These are phyloP conservation scores for Begonia fuchsioides DNA, from an alignment of 306 rosid genomes.

Conservation along the genomic window DNA sequence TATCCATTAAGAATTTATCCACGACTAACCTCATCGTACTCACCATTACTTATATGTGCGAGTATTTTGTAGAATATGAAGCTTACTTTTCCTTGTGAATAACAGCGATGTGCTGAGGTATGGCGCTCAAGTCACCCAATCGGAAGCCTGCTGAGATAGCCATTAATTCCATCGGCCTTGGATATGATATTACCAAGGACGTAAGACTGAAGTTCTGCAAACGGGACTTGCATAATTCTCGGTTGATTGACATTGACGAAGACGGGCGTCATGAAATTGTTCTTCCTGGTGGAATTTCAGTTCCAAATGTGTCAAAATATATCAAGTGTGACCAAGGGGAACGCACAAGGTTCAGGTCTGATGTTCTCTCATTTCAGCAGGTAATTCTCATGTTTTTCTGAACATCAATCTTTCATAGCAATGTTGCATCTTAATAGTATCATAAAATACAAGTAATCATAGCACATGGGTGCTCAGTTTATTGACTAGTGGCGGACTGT, in stretches of 20 bases:
- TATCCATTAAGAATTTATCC: no score
- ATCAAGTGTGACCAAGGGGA: constrained; percentile 95
- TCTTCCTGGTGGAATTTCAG: constrained; percentile 65
- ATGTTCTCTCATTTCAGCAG: constrained; percentile 93
- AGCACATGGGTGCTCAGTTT: no score
- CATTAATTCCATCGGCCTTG: constrained; percentile 75
- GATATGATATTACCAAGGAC: constrained; percentile 69
- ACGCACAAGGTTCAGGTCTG: constrained; percentile 90
- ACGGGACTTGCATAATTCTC: constrained; percentile 37
- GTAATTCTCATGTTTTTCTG: constrained; percentile 13
- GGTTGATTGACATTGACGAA: constrained; percentile 66
- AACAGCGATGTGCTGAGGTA: constrained; percentile 42
- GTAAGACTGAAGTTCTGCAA: constrained; percentile 81
- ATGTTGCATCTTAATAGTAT: no score
- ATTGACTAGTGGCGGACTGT: no score
- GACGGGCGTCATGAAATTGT: constrained; percentile 46
- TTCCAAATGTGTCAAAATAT: constrained; percentile 63
- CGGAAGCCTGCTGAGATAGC: constrained; percentile 67
- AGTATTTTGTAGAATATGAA: no score
- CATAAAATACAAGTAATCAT: no score
- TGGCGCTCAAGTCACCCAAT: constrained; percentile 70
- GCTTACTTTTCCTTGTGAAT: no score
- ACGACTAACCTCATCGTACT: no score
- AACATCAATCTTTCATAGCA: no score
- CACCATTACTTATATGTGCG: no score